phyloP scores from a whole-genome alignment of 192 early-diverging fungal genomes.

The Geranomyces variabilis region DNA sequence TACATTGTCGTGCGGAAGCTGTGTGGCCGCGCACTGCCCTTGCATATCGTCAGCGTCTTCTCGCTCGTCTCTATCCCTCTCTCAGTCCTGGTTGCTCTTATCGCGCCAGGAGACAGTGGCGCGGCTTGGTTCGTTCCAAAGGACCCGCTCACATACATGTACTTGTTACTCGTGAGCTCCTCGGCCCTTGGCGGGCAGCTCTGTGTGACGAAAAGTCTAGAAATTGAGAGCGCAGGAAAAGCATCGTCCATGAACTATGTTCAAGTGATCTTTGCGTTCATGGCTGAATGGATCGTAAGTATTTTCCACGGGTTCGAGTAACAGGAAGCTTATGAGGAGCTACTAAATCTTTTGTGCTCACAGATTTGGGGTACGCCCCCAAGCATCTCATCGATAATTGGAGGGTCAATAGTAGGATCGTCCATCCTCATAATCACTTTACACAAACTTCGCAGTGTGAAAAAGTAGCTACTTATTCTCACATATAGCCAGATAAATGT shows the following conservation, averaged over 20 bases:
- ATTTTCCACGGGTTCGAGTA: too few species aligned
- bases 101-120: conserved; percentile 3
- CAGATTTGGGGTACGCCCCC: conserved; percentile 28
- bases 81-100: background rate
- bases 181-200: conserved; percentile 32
- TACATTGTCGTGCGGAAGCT: conserved; percentile 33
- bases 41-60: conserved; percentile 28
- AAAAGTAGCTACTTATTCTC: background rate
- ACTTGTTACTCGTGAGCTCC: conserved; percentile 2
- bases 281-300: conserved; percentile 32
- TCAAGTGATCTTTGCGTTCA: conserved; percentile 37
- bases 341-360: background rate
- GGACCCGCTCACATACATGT: conserved; percentile 32
- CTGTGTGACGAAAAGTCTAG: conserved; percentile 21
- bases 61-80: conserved; percentile 29
- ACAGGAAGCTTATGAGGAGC: too few species aligned
- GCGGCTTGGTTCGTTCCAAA: conserved; percentile 19
- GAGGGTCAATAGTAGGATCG: conserved; percentile 18
- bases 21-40: conserved; percentile 6
- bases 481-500: too few species aligned
- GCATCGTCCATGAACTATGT: conserved; percentile 37
- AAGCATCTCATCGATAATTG: conserved; percentile 23
- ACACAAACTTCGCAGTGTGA: conserved; percentile 10
- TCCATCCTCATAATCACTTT: conserved; percentile 31
- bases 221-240: conserved; percentile 28